Percentiles rank a stretch among this genome's conserved stretches.
Conservation (phyloP, 2,329 filamentous ascomycete genomes). For the Ophiostoma ips region DNA sequence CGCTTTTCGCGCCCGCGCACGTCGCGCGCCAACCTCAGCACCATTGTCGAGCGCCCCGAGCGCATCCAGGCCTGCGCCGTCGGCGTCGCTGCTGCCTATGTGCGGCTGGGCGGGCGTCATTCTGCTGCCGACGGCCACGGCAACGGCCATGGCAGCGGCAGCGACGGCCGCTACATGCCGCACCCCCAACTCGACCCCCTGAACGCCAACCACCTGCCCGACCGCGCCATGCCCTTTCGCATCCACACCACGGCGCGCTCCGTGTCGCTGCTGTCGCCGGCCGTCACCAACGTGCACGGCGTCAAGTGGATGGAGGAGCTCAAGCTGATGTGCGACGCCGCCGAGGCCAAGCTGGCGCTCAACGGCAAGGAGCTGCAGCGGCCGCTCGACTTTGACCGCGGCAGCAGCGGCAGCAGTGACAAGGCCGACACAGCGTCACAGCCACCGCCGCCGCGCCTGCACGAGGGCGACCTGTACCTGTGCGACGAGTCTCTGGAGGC, state of each 20-base stretch:
- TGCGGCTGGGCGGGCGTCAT: slow-evolving; percentile 74
- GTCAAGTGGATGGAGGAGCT: slow-evolving; percentile 88
- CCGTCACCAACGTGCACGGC: slow-evolving; percentile 85
- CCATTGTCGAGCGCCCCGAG: slow-evolving; percentile 89
- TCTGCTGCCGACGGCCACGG: slow-evolving; percentile 47
- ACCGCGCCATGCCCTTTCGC: slow-evolving; percentile 57
- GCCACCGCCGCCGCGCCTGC: not conserved
- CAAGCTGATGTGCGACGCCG: slow-evolving; percentile 67
- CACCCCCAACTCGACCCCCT: slow-evolving; percentile 45
- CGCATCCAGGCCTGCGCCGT: slow-evolving; percentile 71
- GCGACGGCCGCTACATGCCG: slow-evolving; percentile 35
- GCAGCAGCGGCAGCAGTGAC: not conserved
- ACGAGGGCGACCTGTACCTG: slow-evolving; percentile 84
- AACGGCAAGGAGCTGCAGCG: slow-evolving; percentile 67
- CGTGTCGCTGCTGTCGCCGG: slow-evolving; percentile 56
- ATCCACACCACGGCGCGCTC: slow-evolving; percentile 68
- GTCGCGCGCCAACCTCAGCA: slow-evolving; percentile 53
- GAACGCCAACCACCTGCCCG: slow-evolving; percentile 29
- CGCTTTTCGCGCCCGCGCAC: slow-evolving; percentile 74
- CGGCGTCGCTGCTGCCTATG: slow-evolving; percentile 76
- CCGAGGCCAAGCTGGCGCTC: slow-evolving; percentile 62
- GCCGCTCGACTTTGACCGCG: slow-evolving; percentile 41
- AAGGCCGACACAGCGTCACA: not conserved
- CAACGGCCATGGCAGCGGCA: no score
- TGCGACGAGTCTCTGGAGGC: slow-evolving; percentile 75